A percentile compares a stretch with the other conserved stretches of the same genome.
phyloP scores from a whole-genome alignment of 345 rosid genomes.

The Sonneratia alba region DNA sequence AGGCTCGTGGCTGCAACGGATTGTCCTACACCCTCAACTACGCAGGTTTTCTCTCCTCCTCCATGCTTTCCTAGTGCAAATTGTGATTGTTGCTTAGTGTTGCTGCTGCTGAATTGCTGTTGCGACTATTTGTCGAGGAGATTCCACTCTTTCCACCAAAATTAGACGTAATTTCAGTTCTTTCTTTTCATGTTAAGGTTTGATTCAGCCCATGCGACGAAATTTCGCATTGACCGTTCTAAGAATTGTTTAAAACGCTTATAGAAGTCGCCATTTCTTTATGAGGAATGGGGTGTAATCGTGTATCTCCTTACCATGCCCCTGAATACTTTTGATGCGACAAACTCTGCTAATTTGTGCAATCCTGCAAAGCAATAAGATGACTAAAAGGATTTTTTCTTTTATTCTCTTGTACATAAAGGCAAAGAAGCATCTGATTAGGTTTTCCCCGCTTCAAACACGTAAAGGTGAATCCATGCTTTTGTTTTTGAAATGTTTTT shows the following conservation, averaged over 20 bases:
- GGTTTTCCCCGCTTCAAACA: background rate
- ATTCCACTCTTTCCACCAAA: background rate
- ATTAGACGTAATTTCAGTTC: background rate
- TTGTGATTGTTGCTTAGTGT: background rate
- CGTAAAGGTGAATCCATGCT: background rate
- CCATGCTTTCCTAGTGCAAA: background rate
- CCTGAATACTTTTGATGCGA: background rate
- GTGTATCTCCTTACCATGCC: background rate
- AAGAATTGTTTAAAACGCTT: background rate
- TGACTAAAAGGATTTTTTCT: background rate
- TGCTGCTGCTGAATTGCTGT: background rate
- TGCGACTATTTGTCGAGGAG: background rate
- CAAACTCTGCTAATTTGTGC: background rate
- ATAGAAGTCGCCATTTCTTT: background rate
- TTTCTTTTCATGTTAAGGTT: background rate
- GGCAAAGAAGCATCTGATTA: background rate
- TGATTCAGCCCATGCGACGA: background rate
- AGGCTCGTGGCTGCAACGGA: conserved; percentile 83
- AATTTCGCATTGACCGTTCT: background rate
- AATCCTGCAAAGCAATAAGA: background rate
- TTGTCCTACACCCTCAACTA: conserved; percentile 70
- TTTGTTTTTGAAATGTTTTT: background rate
- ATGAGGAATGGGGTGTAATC: background rate
- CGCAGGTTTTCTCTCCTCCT: conserved; percentile 32
- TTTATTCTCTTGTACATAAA: background rate